Percentiles rank a stretch among this genome's conserved stretches.
Conservation (phyloP, 495 filamentous ascomycete genomes). For the Aspergillus ostianus region DNA sequence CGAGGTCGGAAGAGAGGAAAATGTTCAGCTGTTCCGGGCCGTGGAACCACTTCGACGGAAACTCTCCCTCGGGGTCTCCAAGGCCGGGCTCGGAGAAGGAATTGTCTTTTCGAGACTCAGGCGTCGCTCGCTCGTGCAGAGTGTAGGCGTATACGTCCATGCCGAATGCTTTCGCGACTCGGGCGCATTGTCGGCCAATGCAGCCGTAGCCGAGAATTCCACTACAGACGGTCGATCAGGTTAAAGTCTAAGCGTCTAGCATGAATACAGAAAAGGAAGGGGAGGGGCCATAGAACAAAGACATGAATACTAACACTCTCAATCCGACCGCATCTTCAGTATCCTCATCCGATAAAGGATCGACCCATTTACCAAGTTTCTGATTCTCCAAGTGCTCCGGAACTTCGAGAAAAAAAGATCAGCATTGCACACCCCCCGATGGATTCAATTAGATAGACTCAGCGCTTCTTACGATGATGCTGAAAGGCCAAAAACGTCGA, state of each 20-base stretch:
- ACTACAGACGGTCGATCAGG: background rate
- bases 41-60: constrained; percentile 66
- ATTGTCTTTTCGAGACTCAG: constrained; percentile 53
- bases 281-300: too few species aligned
- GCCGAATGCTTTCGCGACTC: constrained; percentile 62
- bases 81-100: constrained; percentile 66
- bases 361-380: constrained; percentile 52
- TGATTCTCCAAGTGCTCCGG: constrained; percentile 50
- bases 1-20: constrained; percentile 60
- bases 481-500: constrained; percentile 48
- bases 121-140: constrained; percentile 24
- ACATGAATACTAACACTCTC: constrained; percentile 24
- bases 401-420: constrained; percentile 14
- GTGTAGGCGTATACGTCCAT: constrained; percentile 78
- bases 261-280: too few species aligned
- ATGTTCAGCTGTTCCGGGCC: constrained; percentile 56
- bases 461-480: constrained; percentile 29
- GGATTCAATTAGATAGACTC: background rate
- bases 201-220: constrained; percentile 73
- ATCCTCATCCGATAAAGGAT: constrained; percentile 25
- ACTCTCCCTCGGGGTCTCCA: constrained; percentile 64
- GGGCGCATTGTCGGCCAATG: constrained; percentile 66
- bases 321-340: constrained; percentile 45
- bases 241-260: too few species aligned
- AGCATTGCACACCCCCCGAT: background rate